phyloP scores from a whole-genome alignment of 305 asterid genomes.

The Petunia hybrid region DNA sequence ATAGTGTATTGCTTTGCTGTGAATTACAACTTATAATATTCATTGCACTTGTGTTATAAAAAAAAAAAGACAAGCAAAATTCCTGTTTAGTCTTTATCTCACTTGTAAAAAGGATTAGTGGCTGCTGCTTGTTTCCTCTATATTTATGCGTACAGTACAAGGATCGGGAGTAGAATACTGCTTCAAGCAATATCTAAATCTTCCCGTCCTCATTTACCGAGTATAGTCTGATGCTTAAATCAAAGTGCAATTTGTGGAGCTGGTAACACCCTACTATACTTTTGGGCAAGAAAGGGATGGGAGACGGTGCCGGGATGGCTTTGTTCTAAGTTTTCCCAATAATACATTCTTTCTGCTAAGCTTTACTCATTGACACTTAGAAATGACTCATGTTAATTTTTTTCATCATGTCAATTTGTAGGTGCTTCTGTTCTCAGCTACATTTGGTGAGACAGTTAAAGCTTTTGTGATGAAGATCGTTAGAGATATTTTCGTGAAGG shows the following conservation, averaged over 20 bases:
- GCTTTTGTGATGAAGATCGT: slow-evolving; percentile 73
- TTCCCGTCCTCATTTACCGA: not conserved
- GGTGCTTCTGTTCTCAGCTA: slow-evolving; percentile 96
- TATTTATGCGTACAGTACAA: not conserved
- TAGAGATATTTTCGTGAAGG: slow-evolving; percentile 66
- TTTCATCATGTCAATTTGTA: slow-evolving; percentile 39
- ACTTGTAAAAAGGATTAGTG: not conserved
- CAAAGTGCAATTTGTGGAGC: not conserved
- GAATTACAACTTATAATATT: slow-evolving; percentile 2
- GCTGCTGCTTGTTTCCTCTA: not conserved
- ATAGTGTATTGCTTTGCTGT: not conserved
- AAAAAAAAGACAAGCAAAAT: not conserved
- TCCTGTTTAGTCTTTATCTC: not conserved
- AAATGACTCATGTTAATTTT: not conserved
- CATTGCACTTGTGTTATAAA: slow-evolving; percentile 7
- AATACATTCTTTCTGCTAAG: not conserved
- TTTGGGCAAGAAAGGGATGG: slow-evolving; percentile 1
- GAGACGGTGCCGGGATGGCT: not conserved
- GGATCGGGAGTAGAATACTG: slow-evolving; percentile 5
- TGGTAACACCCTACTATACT: not conserved
- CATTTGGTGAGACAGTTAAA: slow-evolving; percentile 78
- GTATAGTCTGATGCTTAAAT: slow-evolving; percentile 1
- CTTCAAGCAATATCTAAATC: slow-evolving; percentile 1
- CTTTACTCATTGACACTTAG: not conserved
- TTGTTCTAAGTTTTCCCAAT: not conserved